Evolutionary conservation across 495 filamentous ascomycete species (phyloP).

Genomic region (Daldinia bambusicola): DNA sequence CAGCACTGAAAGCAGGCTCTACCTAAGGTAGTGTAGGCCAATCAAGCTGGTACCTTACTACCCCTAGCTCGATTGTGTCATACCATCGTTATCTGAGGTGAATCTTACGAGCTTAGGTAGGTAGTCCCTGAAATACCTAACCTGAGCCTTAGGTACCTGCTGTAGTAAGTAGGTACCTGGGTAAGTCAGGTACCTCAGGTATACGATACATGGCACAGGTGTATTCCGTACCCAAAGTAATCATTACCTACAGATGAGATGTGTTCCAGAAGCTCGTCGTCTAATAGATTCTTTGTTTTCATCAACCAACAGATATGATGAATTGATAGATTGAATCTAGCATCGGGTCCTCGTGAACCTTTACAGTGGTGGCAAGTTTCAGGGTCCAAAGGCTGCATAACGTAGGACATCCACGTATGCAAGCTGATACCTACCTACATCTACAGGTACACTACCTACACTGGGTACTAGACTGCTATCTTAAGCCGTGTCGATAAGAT

Average conservation of each 20-base stretch:
- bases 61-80: conserved; percentile 44
- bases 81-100: conserved; percentile 43
- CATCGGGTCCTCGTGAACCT: background rate
- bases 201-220: no score
- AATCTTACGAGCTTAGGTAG: conserved; percentile 11
- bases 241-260: no score
- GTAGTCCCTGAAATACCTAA: no score
- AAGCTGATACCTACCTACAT: conserved; percentile 6
- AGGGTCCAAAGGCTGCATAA: conserved; percentile 40
- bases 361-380: conserved; percentile 23
- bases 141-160: no score
- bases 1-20: background rate
- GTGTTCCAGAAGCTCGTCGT: background rate
- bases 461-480: no score
- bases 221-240: no score
- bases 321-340: background rate
- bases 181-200: no score
- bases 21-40: no score
- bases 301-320: background rate
- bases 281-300: background rate
- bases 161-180: background rate
- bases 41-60: conserved; percentile 22
- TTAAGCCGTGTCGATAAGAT: conserved; percentile 31
- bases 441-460: no score
- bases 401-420: conserved; percentile 30